phyloP scores from a whole-genome alignment of 2,329 filamentous ascomycete genomes.

The Neofusicoccum sp. region DNA sequence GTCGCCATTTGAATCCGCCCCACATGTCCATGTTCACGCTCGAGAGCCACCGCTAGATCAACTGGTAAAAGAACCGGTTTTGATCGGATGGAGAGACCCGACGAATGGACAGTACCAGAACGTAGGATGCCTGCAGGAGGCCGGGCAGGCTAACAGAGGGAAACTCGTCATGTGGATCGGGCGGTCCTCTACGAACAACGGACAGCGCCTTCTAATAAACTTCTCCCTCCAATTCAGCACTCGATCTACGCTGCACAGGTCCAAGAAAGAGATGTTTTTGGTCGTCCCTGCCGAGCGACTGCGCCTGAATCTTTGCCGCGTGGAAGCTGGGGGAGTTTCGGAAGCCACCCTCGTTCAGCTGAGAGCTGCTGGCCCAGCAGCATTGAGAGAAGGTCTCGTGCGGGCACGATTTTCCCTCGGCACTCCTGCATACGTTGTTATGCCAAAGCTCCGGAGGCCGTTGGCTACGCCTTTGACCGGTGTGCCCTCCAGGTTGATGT shows the following conservation, averaged over 20 bases:
- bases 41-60: background rate
- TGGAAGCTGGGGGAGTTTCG: background rate
- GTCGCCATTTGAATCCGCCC: background rate
- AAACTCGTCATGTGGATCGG: background rate
- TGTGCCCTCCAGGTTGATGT: background rate
- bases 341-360: background rate
- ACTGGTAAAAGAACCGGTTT: background rate
- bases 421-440: background rate
- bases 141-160: background rate
- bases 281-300: background rate
- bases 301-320: background rate
- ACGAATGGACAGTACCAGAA: background rate
- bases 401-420: slow-evolving; percentile 1
- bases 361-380: background rate
- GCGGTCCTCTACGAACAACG: background rate
- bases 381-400: background rate
- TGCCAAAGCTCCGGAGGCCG: slow-evolving; percentile 2
- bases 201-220: slow-evolving; percentile 1
- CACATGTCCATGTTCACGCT: background rate
- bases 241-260: background rate
- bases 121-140: background rate
- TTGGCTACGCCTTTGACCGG: slow-evolving; percentile 2
- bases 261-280: background rate
- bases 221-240: background rate
- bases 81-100: background rate